These are phyloP conservation scores for Pyricularia pennisetigena DNA, from an alignment of 2,329 filamentous ascomycete genomes.

Conservation along the genomic window DNA sequence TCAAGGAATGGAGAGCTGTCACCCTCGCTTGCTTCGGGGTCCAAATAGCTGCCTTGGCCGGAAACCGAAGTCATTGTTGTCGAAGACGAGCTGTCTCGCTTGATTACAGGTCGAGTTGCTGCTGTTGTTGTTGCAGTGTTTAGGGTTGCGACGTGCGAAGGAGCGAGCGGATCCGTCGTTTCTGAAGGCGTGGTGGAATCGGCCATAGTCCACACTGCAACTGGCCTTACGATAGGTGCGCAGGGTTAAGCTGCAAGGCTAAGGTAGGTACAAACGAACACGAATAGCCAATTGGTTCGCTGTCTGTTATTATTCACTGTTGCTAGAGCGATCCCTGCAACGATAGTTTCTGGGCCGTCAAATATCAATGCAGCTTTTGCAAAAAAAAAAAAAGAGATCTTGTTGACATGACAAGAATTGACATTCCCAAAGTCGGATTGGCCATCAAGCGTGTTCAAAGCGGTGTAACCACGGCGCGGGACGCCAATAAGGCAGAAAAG, in stretches of 20 bases:
- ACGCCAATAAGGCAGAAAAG: not conserved
- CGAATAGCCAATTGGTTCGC: not conserved
- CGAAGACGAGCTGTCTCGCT: slow-evolving; percentile 22
- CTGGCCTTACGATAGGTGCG: not conserved
- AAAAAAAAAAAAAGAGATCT: not conserved
- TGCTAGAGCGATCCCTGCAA: not conserved
- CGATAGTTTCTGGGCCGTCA: not conserved
- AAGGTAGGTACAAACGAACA: not conserved
- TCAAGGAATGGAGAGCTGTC: slow-evolving; percentile 21
- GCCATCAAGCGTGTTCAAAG: not conserved
- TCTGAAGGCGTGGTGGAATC: not conserved
- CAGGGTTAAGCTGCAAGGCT: not conserved
- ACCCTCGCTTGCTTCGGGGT: slow-evolving; percentile 8
- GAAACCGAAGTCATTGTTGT: slow-evolving; percentile 8
- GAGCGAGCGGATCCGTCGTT: slow-evolving; percentile 23
- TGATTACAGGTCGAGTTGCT: slow-evolving; percentile 16
- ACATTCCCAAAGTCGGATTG: not conserved
- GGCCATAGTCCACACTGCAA: slow-evolving; percentile 10
- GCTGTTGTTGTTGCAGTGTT: slow-evolving; percentile 25
- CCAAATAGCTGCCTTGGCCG: slow-evolving; percentile 8
- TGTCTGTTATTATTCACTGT: not conserved
- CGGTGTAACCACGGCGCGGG: not conserved
- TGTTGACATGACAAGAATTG: not conserved
- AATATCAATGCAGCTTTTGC: not conserved
- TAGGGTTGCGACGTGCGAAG: slow-evolving; percentile 25